Evolutionary conservation across 371 early-diverging fungal species (phyloP), one percentile per base, ranked within the genome.

Genomic region (Fennellomyces sp.): DNA sequence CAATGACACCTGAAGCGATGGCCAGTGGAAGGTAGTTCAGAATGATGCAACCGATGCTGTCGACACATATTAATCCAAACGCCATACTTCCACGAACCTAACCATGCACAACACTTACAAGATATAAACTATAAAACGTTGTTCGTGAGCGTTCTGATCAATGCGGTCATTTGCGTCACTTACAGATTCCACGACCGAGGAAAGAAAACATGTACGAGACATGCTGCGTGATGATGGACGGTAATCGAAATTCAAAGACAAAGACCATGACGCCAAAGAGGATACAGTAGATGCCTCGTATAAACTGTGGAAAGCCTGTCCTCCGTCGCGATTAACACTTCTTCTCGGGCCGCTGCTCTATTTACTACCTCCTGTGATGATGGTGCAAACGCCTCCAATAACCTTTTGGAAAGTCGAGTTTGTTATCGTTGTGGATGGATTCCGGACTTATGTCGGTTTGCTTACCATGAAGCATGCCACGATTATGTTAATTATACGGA

Each of bases 221-320:
- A 27, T 60, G 51, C 31, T 75, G 75, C 3, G 66, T 65, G 27
- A 78, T 58, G 0, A 65, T 15, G 12, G 58, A 48, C 28, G 78
- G 78, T 25, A 78, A 33, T 38, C 73, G 67, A 42, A 78, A 78
- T 39, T 78, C 78, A 50, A 78, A 78, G 11, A 78, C 7, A 17
- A 62, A 57, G 12, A 72, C 71, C 59, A 78, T 71, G 11, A 75
- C 58, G 52, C 78, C 78, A 56, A 78, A 73, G 0, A 75, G 39
- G 64, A 76, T 70, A 56, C 70, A 70, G 54, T 69, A 77, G 19
- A 77, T 77, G 25, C 78, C 78, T 45, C 72, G 78, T 30, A 77
- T 72, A 48, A 77, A 73, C 26, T 73, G 67, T 2, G 78, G 78
- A 36, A 77, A 77, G 10, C 74, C 76, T 75, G 45, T 25, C 21